A percentile compares a stretch with the other conserved stretches of the same genome.
phyloP scores from a whole-genome alignment of 257 asterid species.

The Fraxinus excelsior region DNA sequence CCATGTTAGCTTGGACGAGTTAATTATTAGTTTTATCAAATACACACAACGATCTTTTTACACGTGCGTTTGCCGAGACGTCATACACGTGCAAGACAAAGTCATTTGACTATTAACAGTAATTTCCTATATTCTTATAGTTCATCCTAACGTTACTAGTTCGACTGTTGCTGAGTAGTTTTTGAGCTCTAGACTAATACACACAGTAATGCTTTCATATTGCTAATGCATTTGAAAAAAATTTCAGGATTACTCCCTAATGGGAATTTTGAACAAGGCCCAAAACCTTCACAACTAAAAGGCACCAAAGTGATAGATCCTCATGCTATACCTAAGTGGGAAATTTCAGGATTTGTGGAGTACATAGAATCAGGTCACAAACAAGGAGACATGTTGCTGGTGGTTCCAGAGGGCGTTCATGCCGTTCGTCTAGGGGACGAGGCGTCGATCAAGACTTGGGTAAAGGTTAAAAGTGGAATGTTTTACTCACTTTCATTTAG shows the following conservation, averaged over 20 bases:
- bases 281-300: slow-evolving; percentile 62
- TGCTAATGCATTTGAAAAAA: not conserved
- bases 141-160: not conserved
- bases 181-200: not conserved
- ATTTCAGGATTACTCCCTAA: slow-evolving; percentile 68
- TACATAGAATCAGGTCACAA: slow-evolving; percentile 34
- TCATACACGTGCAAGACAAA: not conserved
- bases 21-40: not conserved
- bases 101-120: not conserved
- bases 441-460: slow-evolving; percentile 60
- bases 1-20: not conserved
- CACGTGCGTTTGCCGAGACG: not conserved
- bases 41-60: not conserved
- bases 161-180: not conserved
- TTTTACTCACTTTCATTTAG: slow-evolving; percentile 66
- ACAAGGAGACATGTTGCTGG: slow-evolving; percentile 76
- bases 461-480: slow-evolving; percentile 39
- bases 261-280: slow-evolving; percentile 82
- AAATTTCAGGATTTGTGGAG: slow-evolving; percentile 67
- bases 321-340: slow-evolving; percentile 73
- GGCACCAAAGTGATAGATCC: slow-evolving; percentile 64
- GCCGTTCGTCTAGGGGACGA: slow-evolving; percentile 87
- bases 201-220: not conserved
- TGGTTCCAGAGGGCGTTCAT: slow-evolving; percentile 6
- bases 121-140: not conserved